phyloP scores from a whole-genome alignment of 2,329 filamentous ascomycete species.

The Calycina herbarum region DNA sequence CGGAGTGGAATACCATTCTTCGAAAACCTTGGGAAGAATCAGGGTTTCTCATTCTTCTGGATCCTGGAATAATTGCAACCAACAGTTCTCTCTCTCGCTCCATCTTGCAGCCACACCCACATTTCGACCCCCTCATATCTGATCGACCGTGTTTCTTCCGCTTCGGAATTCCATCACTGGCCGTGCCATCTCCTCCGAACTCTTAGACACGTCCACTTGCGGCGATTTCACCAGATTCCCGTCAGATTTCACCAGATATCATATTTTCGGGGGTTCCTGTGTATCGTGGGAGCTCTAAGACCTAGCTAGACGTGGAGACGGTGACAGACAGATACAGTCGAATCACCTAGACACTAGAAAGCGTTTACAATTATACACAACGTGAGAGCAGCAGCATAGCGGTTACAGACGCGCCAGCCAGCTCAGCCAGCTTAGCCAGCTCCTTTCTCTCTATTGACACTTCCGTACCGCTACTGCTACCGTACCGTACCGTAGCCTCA shows the following conservation, averaged over 20 bases:
- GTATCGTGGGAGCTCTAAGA: not conserved
- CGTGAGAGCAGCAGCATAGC: too few relatives aligned
- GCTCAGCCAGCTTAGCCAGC: too few relatives aligned
- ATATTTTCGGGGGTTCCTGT: slow-evolving; percentile 1
- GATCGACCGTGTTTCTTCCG: slow-evolving; percentile 11
- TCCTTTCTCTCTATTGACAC: not conserved
- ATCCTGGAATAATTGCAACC: not conserved
- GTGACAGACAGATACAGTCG: not conserved
- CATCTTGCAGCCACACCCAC: slow-evolving; percentile 4
- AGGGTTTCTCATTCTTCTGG: not conserved
- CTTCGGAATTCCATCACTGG: not conserved
- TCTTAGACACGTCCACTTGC: not conserved
- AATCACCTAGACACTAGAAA: not conserved
- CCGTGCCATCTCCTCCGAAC: not conserved
- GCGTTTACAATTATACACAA: slow-evolving; percentile 3
- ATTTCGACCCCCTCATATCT: slow-evolving; percentile 13
- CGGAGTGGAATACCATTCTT: not conserved
- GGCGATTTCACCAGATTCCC: slow-evolving; percentile 1
- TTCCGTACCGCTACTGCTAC: slow-evolving; percentile 1
- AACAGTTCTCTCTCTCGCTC: not conserved
- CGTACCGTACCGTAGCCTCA: slow-evolving; percentile 5
- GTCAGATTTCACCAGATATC: not conserved
- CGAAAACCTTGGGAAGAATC: not conserved
- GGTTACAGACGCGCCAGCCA: not conserved
- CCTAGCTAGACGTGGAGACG: not conserved